Conservation (phyloP, 2,329 filamentous ascomycete species). For the Colletotrichum truncatum region DNA sequence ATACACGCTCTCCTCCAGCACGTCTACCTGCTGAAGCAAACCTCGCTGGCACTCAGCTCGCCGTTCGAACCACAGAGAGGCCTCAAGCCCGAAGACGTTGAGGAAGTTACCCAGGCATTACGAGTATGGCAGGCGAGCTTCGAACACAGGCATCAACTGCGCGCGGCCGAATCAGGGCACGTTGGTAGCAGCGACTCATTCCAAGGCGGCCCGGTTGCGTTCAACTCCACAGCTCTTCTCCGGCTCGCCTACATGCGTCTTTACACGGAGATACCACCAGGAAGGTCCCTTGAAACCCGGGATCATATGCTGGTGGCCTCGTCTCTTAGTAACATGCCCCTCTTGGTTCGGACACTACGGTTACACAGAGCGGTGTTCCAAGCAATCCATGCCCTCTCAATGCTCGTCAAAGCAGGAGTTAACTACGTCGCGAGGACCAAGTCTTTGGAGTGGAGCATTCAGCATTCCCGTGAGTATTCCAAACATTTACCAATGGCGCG, state of each 20-base stretch:
- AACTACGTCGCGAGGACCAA: conserved; percentile 70
- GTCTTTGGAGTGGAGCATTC: conserved; percentile 70
- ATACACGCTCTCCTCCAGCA: conserved; percentile 79
- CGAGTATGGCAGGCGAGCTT: conserved; percentile 68
- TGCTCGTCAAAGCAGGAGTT: conserved; percentile 71
- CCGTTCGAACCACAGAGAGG: conserved; percentile 60
- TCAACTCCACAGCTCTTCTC: conserved; percentile 70
- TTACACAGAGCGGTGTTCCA: conserved; percentile 73
- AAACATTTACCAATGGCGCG: background rate
- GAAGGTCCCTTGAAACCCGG: conserved; percentile 70
- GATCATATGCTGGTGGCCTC: conserved; percentile 70
- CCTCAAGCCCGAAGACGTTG: conserved; percentile 63
- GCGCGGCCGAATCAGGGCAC: conserved; percentile 57
- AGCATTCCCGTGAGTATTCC: conserved; percentile 63
- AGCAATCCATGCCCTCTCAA: conserved; percentile 73
- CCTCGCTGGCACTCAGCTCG: conserved; percentile 59
- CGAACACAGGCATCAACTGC: conserved; percentile 62
- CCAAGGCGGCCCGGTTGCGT: conserved; percentile 69
- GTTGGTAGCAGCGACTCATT: conserved; percentile 59
- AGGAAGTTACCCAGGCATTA: conserved; percentile 64
- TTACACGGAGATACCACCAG: conserved; percentile 71
- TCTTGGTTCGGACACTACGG: conserved; percentile 66
- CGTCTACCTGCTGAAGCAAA: conserved; percentile 75
- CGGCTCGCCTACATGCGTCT: conserved; percentile 71
- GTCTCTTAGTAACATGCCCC: conserved; percentile 66